Base-by-base conservation (phyloP, 1,284 basidiomycete genomes). In the Leucoagaricus sp. region DNA sequence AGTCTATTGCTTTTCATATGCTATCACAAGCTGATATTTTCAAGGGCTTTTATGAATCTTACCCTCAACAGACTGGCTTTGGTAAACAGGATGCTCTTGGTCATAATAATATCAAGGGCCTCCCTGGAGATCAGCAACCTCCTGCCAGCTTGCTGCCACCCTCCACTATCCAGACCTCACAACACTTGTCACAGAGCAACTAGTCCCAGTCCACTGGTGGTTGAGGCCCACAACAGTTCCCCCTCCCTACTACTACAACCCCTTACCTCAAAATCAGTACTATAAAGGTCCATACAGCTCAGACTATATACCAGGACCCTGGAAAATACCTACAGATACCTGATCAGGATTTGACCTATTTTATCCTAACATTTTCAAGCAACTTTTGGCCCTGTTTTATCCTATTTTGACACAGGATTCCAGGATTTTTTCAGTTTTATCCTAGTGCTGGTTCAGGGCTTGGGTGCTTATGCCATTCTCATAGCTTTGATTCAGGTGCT, bases 41-140 rank as follows among this genome's bases (percentile, higher is more conserved):
- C 36, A 62, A 88, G 85, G 82, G 81, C 60, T 89, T 90, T 71
- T 91, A 91, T 65, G 89, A 91, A 41, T 81, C 83, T 8, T 91
- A 91, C 63, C 63, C 64, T 47, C 86, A 82, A 57, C 83, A 81
- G 61, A 73, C 77, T 34, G 79, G 76, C 23, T 90, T 90, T 60
- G 78, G 80, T 29, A 81, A 77, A 55, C 79, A 88, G 23, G 83
- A 78, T 58, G 77, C 79, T n/a, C 75, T 89, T 3, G 77, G 78
- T 55, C 89, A 91, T 41, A 89, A 91, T 42, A 88, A 91, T 55
- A 77, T 85, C 61, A 91, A 91, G 68, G 80, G 81, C 45, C 73
- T 88, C 25, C 77, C 84, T 15, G 75, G 77, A 10, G 73, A 78
- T 40, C 85, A 86, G 61, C 79, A 75, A 59, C 72, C 77, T 12